A percentile compares a stretch with the other conserved stretches of the same genome.
Conservation (phyloP, 179 eudicot genomes). For the Heliamphora pulchella region DNA sequence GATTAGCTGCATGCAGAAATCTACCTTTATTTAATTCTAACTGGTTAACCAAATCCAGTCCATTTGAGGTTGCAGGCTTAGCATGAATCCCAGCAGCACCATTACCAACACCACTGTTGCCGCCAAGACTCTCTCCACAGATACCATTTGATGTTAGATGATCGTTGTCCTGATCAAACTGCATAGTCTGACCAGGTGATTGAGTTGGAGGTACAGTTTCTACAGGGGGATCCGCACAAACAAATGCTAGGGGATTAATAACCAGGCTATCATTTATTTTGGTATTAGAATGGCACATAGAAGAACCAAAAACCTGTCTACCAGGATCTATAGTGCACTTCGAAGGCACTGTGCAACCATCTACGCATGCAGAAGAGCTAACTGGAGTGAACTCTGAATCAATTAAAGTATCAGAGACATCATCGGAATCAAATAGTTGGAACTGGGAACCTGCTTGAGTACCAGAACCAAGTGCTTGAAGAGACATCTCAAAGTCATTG, state of each 20-base stretch:
- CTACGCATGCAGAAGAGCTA: constrained; percentile 37
- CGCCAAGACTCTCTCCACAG: constrained; percentile 51
- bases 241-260: constrained; percentile 59
- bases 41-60: constrained; percentile 34
- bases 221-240: constrained; percentile 59
- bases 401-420: constrained; percentile 42
- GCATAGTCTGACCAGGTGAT: constrained; percentile 43
- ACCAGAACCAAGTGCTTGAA: constrained; percentile 49
- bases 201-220: constrained; percentile 60
- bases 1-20: constrained; percentile 8
- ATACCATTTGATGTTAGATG: constrained; percentile 45
- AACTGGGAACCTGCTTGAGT: constrained; percentile 44
- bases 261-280: constrained; percentile 50
- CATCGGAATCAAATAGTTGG: constrained; percentile 54
- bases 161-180: constrained; percentile 34
- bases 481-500: constrained; percentile 47
- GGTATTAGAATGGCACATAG: constrained; percentile 29
- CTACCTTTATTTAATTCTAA: constrained; percentile 15
- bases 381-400: constrained; percentile 35
- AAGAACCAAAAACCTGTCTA: constrained; percentile 33
- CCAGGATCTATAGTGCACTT: constrained; percentile 40
- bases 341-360: constrained; percentile 38
- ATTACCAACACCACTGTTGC: constrained; percentile 31
- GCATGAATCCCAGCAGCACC: constrained; percentile 15
- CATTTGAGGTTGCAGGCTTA: constrained; percentile 28